phyloP scores from a whole-genome alignment of 306 rosid species.

The Bauhinia variegata region DNA sequence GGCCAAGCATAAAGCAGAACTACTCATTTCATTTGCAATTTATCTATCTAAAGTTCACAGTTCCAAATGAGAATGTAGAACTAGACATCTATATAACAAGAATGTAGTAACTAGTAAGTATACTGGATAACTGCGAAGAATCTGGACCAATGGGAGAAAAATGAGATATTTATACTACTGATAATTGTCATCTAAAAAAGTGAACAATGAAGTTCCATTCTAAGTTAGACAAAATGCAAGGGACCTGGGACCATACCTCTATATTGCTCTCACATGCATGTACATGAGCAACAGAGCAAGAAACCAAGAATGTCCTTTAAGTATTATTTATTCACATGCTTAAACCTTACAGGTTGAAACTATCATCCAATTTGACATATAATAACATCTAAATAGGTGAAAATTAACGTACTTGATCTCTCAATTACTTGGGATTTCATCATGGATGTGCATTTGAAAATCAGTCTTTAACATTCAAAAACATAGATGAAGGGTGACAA shows the following conservation, averaged over 20 bases:
- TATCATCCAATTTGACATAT: conserved; percentile 4
- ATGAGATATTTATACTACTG: background rate
- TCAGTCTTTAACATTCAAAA: conserved; percentile 5
- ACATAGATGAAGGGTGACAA: conserved; percentile 27
- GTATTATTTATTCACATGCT: conserved; percentile 1
- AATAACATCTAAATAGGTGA: background rate
- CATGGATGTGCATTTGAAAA: background rate
- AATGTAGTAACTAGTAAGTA: too few species aligned
- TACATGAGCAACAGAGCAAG: background rate
- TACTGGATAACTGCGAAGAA: conserved; percentile 1
- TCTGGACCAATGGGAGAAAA: background rate
- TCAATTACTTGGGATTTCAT: too few species aligned
- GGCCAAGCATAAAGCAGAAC: background rate
- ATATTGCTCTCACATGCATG: background rate
- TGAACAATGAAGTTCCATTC: background rate
- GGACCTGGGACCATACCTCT: background rate
- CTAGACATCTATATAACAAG: conserved; percentile 12
- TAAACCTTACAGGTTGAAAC: conserved; percentile 2
- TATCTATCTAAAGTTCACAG: conserved; percentile 4
- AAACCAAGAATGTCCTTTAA: background rate
- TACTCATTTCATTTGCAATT: conserved; percentile 16
- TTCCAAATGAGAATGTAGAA: conserved; percentile 16
- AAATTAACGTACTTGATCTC: background rate
- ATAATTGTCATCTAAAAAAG: too few species aligned
- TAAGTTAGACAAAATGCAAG: background rate